phyloP scores from a whole-genome alignment of 257 asterid species.

The Euphrasia confusa region DNA sequence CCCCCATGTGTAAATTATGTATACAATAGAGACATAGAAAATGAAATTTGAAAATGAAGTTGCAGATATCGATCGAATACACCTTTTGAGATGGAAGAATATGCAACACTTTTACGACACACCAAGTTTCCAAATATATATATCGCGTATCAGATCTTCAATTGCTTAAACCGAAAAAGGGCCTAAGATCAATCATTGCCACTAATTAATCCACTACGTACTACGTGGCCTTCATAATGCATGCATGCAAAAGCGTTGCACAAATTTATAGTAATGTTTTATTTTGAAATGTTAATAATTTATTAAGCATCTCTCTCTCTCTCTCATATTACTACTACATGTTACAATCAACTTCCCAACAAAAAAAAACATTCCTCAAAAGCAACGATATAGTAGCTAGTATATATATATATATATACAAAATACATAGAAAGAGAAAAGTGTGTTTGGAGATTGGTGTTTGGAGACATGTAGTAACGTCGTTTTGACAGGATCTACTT shows the following conservation, averaged over 20 bases:
- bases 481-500: slow-evolving; percentile 32
- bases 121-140: slow-evolving; percentile 23
- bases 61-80: background rate
- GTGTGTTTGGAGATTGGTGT: slow-evolving; percentile 31
- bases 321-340: slow-evolving; percentile 25
- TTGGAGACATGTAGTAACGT: slow-evolving; percentile 22
- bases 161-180: slow-evolving; percentile 30
- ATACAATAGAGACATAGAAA: too few relatives aligned
- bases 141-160: slow-evolving; percentile 27
- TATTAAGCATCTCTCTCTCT: background rate
- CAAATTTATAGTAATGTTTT: slow-evolving; percentile 16
- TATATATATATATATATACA: slow-evolving; percentile 10
- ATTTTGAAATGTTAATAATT: background rate
- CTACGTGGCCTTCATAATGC: slow-evolving; percentile 40
- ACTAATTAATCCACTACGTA: slow-evolving; percentile 38
- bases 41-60: too few relatives aligned
- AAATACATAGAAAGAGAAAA: slow-evolving; percentile 12
- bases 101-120: background rate
- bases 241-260: slow-evolving; percentile 35
- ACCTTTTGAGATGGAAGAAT: background rate
- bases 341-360: slow-evolving; percentile 26
- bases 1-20: too few relatives aligned
- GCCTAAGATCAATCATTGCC: slow-evolving; percentile 35
- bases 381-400: slow-evolving; percentile 41
- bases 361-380: slow-evolving; percentile 42